Base-by-base conservation (phyloP, 1,284 basidiomycete species). In the Sparassis latifolia region DNA sequence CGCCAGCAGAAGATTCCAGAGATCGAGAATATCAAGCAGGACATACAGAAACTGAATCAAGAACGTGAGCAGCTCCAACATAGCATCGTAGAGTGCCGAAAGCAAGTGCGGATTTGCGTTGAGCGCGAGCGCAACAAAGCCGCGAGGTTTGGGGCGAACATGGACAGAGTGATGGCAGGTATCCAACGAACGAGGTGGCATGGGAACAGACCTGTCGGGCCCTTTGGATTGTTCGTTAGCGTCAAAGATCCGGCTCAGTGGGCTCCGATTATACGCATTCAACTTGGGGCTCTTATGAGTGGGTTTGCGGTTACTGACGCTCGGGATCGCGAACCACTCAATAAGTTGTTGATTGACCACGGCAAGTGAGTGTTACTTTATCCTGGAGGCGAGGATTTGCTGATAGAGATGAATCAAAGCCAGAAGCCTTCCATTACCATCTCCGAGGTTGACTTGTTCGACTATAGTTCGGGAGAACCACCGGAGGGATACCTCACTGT, bases 171-270 rank as follows among this genome's bases (percentile, higher is more conserved):
- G n/a, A 55, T 86, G 27, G 71, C 74, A 4, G 70, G 66, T 39
- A 88, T 97, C 46, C 59, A 70, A n/a, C 59, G 58, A 6, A 69
- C 71, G 55, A 65, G 58, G 3, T 93, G 92, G 92, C 62, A 73
- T 31, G 86, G 86, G 6, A 75, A 84, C 38, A 69, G 64, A 12
- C 95, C 96, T 0, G 67, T 97, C 31, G 97, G 97, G 1, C 93
- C 94, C 0, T 72, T 98, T n/a, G 94, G 94, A 0, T 56, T 76
- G 42, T 79, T 82, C 63, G 85, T 99, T 57, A 87, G 86, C 60
- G 79, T 94, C 45, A 80, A 74, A 55, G 89, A 97, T 52, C 69
- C 72, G 0, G 55, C 71, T 55, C 70, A 65, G 33, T 99, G 91
- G 82, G 81, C 80, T 0, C 68, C 71, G 0, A 59, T 92, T 5